Base-by-base conservation (phyloP, 2,329 filamentous ascomycete genomes). In the Boeremia lycopersici region DNA sequence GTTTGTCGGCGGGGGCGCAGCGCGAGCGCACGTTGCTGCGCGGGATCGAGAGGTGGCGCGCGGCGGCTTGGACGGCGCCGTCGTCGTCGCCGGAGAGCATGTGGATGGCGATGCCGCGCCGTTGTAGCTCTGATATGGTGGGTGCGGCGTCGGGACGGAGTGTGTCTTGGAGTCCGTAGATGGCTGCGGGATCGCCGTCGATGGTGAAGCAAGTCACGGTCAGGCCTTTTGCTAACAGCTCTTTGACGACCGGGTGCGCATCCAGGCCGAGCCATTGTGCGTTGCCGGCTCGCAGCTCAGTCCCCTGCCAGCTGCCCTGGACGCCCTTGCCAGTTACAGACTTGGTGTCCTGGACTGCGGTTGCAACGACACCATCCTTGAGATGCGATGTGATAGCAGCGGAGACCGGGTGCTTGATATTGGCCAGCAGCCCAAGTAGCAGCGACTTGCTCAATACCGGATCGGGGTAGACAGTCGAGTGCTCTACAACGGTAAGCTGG, bases 81-180 rank as follows among this genome's bases (percentile, higher is more conserved):
- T 71, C 67, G 50, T 84, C 78, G 53, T 87, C 85, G 13, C 85
- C 85, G 34, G 82, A 85, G n/a, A 86, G 76, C 10, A 88, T 72
- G 48, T 82, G 81, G 4, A 83, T 71, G 0, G 64, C 48, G n/a
- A 88, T 80, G 10, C 75, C 73, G 17, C 76, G 77, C 5, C 65
- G 49, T 1, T 75, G 72, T 17, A 88, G 78, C 50, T 79, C 76
- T 1, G 76, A 76, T 40, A 89, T 74, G 29, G 84, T 81, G 5
- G 74, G 70, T 0, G 76, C 63, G 7, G 84, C 78, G 59, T 82
- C 86, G 2, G 79, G 75, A 10, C 83, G 78, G 9, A 84, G 70
- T 2, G 64, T 66, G 51, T 79, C 76, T 47, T 78, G 65, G 1
- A 88, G 76, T 4, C 81, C 83, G 57, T 79, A 85, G 9, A 82